Base-by-base conservation (phyloP, 2,329 filamentous ascomycete genomes). In the Westerdykella ornata region DNA sequence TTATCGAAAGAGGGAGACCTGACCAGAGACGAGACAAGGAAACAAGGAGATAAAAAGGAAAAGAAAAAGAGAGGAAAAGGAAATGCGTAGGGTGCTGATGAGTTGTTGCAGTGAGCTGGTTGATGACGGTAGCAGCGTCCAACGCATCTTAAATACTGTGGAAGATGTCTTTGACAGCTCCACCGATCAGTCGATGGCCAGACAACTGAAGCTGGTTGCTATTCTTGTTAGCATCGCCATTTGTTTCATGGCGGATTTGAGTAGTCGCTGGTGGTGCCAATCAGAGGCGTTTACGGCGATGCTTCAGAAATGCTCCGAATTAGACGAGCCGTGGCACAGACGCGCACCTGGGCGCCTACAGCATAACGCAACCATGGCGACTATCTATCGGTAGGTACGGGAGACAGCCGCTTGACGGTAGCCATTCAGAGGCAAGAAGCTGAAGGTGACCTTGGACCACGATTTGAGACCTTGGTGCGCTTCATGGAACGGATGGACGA, bases 231-330 rank as follows among this genome's bases (percentile, higher is more conserved):
- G 34, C 48, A 53, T 56, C 49, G 43, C 44, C 34, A 46, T 48
- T 50, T 48, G 62, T 66, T 66, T 64, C 60, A 66, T 49, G 46
- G 43, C 30, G n/a, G 57, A 60, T 49, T 55, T 48, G 62, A 65
- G 60, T 62, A 65, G 62, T 63, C 63, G 63, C 63, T 60, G 55
- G 35, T 34, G 29, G 36, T 40, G 51, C 63, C 61, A 66, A 66
- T 65, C 39, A 60, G 57, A 51, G 30, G 42, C 36, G 37, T 44
- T 51, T 45, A 58, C 40, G 37, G 53, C 51, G 46, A 42, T 59
- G 43, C 48, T 49, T 48, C 49, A 56, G 42, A 57, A 63, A 63
- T 52, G 58, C 52, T 62, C 61, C 59, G 60, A 50, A 20, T 37
- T 49, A 48, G 44, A 37, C 51, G 50, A 61, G 59, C 47, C 43